Evolutionary conservation across 2,329 filamentous ascomycete genomes (phyloP).

Genomic region (Pseudocercospora eumusae): DNA sequence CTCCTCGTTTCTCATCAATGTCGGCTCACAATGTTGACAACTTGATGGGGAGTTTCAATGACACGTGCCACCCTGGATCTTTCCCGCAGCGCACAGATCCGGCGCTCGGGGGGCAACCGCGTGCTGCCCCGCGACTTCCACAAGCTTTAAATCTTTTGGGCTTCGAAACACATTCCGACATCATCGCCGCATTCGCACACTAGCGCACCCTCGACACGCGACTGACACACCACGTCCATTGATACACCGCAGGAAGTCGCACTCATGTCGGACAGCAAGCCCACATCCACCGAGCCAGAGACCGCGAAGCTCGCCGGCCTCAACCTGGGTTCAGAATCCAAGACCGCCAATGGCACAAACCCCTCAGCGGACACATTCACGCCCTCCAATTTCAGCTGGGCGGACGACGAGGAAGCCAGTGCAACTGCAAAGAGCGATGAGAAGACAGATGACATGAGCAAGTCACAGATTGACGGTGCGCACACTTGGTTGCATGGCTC

Average conservation of each 20-base stretch:
- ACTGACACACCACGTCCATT: neutral
- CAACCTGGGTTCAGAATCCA: constrained; percentile 25
- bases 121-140: neutral
- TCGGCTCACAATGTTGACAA: neutral
- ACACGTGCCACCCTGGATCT: neutral
- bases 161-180: constrained; percentile 5
- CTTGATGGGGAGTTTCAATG: neutral
- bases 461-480: constrained; percentile 49
- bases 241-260: neutral
- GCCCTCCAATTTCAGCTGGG: constrained; percentile 38
- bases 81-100: neutral
- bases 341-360: constrained; percentile 26
- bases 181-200: neutral
- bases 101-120: neutral
- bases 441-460: constrained; percentile 22
- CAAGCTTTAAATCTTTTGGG: neutral
- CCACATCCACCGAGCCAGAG: constrained; percentile 27
- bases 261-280: constrained; percentile 29
- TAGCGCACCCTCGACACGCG: constrained; percentile 1
- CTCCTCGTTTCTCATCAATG: neutral
- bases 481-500: constrained; percentile 44
- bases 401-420: constrained; percentile 37
- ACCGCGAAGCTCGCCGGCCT: constrained; percentile 31
- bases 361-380: constrained; percentile 19
- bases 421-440: constrained; percentile 20